Percentiles rank a stretch among this genome's conserved stretches.
Evolutionary conservation across 2,329 filamentous ascomycete genomes (phyloP).

Genomic region (Trichoderma arundinaceum): DNA sequence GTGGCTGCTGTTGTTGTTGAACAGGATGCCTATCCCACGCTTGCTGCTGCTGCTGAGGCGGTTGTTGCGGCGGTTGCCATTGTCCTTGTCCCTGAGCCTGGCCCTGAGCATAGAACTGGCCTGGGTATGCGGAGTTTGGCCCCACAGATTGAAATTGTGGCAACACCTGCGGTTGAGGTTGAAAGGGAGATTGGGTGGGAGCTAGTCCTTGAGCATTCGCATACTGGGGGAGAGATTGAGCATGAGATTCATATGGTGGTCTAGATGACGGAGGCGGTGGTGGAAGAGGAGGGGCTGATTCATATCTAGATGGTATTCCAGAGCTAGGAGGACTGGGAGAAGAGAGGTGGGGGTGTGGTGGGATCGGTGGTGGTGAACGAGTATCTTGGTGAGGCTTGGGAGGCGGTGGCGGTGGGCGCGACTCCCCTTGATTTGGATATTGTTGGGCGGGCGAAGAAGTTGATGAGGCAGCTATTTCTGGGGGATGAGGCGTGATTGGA

Average conservation of each 20-base stretch:
- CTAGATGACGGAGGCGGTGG: constrained; percentile 38
- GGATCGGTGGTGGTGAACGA: constrained; percentile 37
- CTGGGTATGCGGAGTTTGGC: constrained; percentile 2
- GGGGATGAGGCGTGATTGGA: constrained; percentile 73
- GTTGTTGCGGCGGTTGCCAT: constrained; percentile 36
- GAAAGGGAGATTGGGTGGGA: constrained; percentile 6
- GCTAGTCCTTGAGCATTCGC: not conserved
- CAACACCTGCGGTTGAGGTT: constrained; percentile 4
- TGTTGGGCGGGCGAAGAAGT: constrained; percentile 46
- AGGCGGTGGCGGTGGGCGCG: constrained; percentile 59
- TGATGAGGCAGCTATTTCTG: constrained; percentile 57
- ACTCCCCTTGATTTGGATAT: constrained; percentile 44
- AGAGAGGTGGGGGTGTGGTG: constrained; percentile 40
- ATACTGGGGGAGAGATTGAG: constrained; percentile 22
- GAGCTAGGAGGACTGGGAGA: constrained; percentile 32
- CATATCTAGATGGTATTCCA: constrained; percentile 50
- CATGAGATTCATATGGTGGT: constrained; percentile 9
- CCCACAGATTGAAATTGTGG: constrained; percentile 10
- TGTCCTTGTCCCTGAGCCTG: constrained; percentile 39
- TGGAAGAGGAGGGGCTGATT: constrained; percentile 55
- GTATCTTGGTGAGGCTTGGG: constrained; percentile 44
- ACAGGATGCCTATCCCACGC: constrained; percentile 35
- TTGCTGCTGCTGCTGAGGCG: constrained; percentile 32
- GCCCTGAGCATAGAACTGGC: constrained; percentile 37
- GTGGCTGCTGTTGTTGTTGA: constrained; percentile 32